Conservation (phyloP, 2,329 filamentous ascomycete species). For the Cercospora sp. region DNA sequence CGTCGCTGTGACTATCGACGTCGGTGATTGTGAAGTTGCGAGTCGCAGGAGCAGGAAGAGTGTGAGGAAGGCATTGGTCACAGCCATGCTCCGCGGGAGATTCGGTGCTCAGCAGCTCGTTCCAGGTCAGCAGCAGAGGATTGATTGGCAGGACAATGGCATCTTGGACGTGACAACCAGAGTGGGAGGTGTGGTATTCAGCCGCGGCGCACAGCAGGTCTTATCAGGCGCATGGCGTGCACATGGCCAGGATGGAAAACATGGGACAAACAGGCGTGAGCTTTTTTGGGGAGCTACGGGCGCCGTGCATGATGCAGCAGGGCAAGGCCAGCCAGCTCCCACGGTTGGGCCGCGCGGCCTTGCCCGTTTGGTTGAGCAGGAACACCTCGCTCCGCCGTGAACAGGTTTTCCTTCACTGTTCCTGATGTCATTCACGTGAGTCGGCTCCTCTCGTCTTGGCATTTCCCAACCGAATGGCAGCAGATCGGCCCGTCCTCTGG, state of each 20-base stretch:
- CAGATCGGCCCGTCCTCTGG: neutral
- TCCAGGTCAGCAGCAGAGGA: neutral
- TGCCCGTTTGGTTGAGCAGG: neutral
- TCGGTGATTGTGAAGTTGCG: slow-evolving; percentile 13
- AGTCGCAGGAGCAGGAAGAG: neutral
- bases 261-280: neutral
- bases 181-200: neutral
- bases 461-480: neutral
- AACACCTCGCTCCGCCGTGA: neutral
- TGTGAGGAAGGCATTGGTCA: neutral
- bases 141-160: neutral
- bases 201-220: neutral
- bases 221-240: neutral
- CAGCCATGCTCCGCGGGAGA: neutral
- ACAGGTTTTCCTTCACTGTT: neutral
- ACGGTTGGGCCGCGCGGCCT: neutral
- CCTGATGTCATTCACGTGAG: neutral
- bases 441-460: neutral
- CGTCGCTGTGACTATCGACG: slow-evolving; percentile 18
- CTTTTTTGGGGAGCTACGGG: neutral
- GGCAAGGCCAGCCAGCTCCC: neutral
- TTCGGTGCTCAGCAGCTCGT: neutral
- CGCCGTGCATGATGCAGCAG: neutral
- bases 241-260: neutral
- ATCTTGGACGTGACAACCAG: neutral